Conservation (phyloP, 2,329 filamentous ascomycete species). For the Neonectria coccinea region DNA sequence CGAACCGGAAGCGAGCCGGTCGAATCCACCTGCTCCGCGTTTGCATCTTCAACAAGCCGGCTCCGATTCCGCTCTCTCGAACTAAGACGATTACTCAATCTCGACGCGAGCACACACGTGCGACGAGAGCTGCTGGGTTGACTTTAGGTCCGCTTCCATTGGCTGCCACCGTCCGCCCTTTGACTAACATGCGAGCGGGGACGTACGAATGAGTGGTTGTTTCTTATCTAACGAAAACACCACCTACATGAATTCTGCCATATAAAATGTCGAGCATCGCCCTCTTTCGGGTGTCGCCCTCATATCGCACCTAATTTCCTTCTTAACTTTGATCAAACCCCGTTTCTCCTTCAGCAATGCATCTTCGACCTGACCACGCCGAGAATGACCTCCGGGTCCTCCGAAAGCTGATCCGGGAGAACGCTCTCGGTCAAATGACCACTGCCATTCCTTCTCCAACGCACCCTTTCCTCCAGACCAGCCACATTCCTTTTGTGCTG, state of each 20-base stretch:
- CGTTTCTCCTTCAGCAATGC: constrained; percentile 53
- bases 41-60: constrained; percentile 1
- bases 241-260: neutral
- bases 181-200: constrained; percentile 4
- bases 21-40: constrained; percentile 7
- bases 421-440: constrained; percentile 72
- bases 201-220: neutral
- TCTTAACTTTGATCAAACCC: neutral
- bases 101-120: neutral
- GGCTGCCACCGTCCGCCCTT: neutral
- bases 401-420: constrained; percentile 66
- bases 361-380: constrained; percentile 65
- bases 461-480: constrained; percentile 66
- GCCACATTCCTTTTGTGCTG: constrained; percentile 71
- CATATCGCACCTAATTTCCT: accelerated
- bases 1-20: constrained; percentile 26
- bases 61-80: constrained; percentile 31
- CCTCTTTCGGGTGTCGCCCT: neutral
- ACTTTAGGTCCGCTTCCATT: constrained; percentile 12
- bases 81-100: constrained; percentile 22
- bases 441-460: constrained; percentile 66
- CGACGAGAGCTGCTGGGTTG: constrained; percentile 5
- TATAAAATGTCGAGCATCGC: constrained; percentile 1
- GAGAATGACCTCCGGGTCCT: constrained; percentile 63
- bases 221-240: neutral